Evolutionary conservation across 139 green algal species (phyloP), one percentile per base, ranked within the genome.

Genomic region (Haematococcus lacustris): DNA sequence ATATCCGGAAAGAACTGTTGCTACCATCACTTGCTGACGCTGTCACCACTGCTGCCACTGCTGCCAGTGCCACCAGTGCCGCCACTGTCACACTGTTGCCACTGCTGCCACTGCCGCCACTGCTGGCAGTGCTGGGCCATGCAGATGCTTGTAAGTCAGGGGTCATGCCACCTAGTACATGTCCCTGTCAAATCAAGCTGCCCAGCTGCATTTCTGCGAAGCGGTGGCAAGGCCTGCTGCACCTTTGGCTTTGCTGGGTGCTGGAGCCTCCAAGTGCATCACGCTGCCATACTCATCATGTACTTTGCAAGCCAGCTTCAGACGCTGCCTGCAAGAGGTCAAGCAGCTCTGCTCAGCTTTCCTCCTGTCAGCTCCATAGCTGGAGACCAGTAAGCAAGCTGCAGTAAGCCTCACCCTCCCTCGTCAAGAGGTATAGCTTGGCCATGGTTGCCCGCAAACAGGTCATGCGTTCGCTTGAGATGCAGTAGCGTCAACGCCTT

Each of bases 401-500:
- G 5, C 50, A 38, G 35, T 1, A 3, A 1, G 3, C 33, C 83
- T 43, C 64, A 89, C 83, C 83, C 87, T 3, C 79, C 72, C 43
- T 91, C 83, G 68, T 96, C 88, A 0, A 90, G 38, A 9, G 81
- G 74, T 25, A 82, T 59, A 38, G 78, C 80, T 40, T 87, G 73
- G 1, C 82, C 76, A n/a, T 57, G 78, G 76, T 88, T 89, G 23
- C 78, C 78, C 21, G 80, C 77, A 71, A 98, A 98, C 64, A 98
- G 53, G 32, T 97, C 92, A 59, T 86, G 88, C 0, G 87, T 96
- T 3, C 93, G 85, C 75, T 97, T 98, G 0, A 94, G 43, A 3
- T 78, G 85, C 51, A 92, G 77, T 3, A 94, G 38, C 3, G 84
- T 86, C 25, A 97, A 66, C 1, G 79, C 81, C 65, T 94, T 92